phyloP scores from a whole-genome alignment of 257 asterid species.

The Scutellaria minor region DNA sequence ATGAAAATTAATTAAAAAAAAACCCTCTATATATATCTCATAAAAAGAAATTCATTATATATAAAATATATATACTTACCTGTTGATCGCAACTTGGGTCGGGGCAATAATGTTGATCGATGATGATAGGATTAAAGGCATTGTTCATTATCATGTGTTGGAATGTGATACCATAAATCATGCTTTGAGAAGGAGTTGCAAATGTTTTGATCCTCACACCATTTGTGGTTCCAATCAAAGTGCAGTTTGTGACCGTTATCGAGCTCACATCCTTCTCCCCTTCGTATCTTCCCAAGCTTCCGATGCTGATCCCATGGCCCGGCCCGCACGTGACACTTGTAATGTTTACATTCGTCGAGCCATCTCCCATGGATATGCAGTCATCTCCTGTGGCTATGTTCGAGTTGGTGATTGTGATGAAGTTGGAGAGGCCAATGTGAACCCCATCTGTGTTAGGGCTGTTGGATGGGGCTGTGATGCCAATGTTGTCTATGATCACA shows the following conservation, averaged over 20 bases:
- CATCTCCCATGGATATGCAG: constrained; percentile 43
- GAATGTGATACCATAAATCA: constrained; percentile 13
- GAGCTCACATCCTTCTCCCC: constrained; percentile 29
- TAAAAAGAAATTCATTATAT: no score
- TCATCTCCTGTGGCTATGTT: constrained; percentile 45
- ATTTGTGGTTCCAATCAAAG: constrained; percentile 20
- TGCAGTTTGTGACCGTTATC: constrained; percentile 20
- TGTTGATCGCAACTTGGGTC: not conserved
- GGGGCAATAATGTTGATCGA: constrained; percentile 46
- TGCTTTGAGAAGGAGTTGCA: constrained; percentile 14
- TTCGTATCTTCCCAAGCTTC: constrained; percentile 36
- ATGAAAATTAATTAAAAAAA: no score
- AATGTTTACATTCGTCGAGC: constrained; percentile 27
- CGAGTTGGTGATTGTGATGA: not conserved
- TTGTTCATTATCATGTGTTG: constrained; percentile 19
- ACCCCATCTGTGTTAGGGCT: constrained; percentile 56
- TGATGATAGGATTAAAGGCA: constrained; percentile 39
- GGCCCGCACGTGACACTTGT: constrained; percentile 39
- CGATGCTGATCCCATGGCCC: constrained; percentile 46
- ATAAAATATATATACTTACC: no score
- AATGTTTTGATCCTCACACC: constrained; percentile 44
- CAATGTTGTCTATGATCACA: constrained; percentile 15
- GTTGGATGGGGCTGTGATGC: constrained; percentile 33
- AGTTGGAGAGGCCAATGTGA: constrained; percentile 36
- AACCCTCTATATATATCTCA: no score